Percentiles rank a stretch among this genome's conserved stretches.
These are phyloP conservation scores for Phytophthora pini DNA, from an alignment of 352 stramenopile species.

Conservation along the genomic window DNA sequence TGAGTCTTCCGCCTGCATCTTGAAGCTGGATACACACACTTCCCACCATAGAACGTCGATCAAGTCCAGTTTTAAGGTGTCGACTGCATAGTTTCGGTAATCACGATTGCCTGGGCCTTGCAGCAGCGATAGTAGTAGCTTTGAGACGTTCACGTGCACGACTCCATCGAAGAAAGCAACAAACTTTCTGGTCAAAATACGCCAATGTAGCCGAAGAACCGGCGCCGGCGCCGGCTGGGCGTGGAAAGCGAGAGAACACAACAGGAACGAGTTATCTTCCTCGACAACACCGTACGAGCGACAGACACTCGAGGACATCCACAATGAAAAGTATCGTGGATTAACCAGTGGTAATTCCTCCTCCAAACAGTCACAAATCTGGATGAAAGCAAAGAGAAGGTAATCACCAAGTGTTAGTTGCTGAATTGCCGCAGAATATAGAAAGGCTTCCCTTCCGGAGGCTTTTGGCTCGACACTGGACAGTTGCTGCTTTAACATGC, in stretches of 20 bases:
- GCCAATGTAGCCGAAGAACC: constrained; percentile 18
- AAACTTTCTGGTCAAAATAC: constrained; percentile 18
- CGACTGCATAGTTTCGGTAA: constrained; percentile 3
- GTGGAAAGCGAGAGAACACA: constrained; percentile 3
- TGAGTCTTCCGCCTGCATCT: not conserved
- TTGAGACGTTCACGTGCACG: not conserved
- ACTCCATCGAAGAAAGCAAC: not conserved
- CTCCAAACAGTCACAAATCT: not conserved
- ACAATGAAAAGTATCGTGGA: constrained; percentile 12
- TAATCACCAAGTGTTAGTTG: too few species aligned
- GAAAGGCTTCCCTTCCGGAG: too few species aligned
- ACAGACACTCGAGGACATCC: constrained; percentile 12
- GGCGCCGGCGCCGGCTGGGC: not conserved
- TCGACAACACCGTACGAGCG: not conserved
- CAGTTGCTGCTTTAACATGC: not conserved
- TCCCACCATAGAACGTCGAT: constrained; percentile 27
- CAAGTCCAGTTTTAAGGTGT: constrained; percentile 14
- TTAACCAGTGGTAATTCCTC: not conserved
- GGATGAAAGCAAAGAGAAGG: too few species aligned
- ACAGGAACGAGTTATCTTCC: not conserved
- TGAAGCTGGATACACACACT: not conserved
- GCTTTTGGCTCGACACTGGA: too few species aligned
- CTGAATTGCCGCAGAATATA: not conserved
- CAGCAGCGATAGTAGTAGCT: constrained; percentile 17
- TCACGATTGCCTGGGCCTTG: not conserved